phyloP scores from a whole-genome alignment of 192 early-diverging fungal genomes.

The Backusella tarrabulga region DNA sequence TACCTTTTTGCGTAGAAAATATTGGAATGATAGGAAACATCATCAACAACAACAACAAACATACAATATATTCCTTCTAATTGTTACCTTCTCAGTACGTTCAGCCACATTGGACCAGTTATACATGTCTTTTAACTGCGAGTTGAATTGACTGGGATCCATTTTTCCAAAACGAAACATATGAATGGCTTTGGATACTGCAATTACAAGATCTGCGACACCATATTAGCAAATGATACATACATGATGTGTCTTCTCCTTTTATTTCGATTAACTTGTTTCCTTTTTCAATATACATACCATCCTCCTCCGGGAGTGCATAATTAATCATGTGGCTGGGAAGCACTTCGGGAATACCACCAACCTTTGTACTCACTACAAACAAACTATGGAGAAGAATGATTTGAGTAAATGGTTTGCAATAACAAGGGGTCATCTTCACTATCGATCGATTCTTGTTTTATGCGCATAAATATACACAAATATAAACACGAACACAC shows the following conservation, averaged over 20 bases:
- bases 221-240: background rate
- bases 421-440: background rate
- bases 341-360: constrained; percentile 95
- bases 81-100: constrained; percentile 73
- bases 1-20: constrained; percentile 42
- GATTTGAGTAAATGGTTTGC: background rate
- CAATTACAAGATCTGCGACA: constrained; percentile 64
- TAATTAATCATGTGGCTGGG: constrained; percentile 92
- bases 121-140: constrained; percentile 90
- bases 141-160: constrained; percentile 70
- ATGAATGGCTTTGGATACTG: constrained; percentile 69
- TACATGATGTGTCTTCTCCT: background rate
- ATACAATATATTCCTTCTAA: background rate
- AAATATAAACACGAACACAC: background rate
- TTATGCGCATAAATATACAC: background rate
- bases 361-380: constrained; percentile 95
- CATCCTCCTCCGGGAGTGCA: constrained; percentile 82
- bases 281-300: constrained; percentile 36
- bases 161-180: constrained; percentile 64
- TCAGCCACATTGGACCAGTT: constrained; percentile 96
- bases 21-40: background rate
- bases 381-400: constrained; percentile 52
- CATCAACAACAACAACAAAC: background rate
- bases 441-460: no score
- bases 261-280: no score